These are phyloP conservation scores for Gossypium gossypioides DNA, from an alignment of 441 rosid species.

Conservation along the genomic window DNA sequence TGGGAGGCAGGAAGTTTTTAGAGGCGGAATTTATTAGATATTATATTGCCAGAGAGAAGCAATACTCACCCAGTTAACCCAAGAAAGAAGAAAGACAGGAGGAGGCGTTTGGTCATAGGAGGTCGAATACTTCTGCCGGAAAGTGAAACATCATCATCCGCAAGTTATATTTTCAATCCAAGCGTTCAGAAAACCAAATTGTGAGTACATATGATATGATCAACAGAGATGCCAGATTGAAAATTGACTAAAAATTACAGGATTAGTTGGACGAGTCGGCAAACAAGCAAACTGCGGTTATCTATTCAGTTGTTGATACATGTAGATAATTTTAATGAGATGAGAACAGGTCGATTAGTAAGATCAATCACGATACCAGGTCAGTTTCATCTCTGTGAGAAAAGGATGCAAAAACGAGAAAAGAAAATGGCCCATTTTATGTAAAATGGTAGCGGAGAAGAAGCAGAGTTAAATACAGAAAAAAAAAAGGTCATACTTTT, in stretches of 20 bases:
- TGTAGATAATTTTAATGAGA: neutral
- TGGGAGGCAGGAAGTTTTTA: slow-evolving; percentile 1
- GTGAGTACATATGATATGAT: neutral
- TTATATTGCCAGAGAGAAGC: neutral
- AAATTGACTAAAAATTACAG: neutral
- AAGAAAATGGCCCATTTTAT: neutral
- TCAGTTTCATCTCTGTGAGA: neutral
- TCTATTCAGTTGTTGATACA: neutral
- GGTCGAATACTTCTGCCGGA: slow-evolving; percentile 55
- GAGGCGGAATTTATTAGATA: neutral
- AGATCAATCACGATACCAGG: neutral
- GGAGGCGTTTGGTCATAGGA: slow-evolving; percentile 59
- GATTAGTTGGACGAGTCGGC: neutral
- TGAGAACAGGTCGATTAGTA: neutral
- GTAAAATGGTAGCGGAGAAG: neutral
- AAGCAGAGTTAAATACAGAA: neutral
- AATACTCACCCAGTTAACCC: slow-evolving; percentile 70
- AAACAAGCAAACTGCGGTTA: neutral
- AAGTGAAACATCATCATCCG: slow-evolving; percentile 1
- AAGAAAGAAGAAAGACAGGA: slow-evolving; percentile 69
- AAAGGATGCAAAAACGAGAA: neutral
- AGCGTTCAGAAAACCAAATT: neutral
- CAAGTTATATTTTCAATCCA: neutral
- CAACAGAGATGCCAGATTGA: neutral
- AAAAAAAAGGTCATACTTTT: slow-evolving; percentile 35